Evolutionary conservation across 2,329 filamentous ascomycete species (phyloP).

Genomic region (Microascus cirrosus): DNA sequence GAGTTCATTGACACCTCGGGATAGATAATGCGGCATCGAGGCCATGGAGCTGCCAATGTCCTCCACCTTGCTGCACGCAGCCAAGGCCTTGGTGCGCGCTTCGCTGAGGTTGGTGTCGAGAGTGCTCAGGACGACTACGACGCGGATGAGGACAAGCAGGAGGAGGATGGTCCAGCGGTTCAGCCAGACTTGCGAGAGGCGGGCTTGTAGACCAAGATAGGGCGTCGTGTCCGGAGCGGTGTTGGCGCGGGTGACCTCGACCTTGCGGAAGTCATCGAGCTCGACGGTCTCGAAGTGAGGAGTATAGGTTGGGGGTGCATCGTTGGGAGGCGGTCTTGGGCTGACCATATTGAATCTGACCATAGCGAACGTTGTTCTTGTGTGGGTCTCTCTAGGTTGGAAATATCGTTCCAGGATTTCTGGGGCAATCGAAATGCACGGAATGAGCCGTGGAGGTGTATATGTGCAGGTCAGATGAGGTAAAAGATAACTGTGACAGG

Average conservation of each 20-base stretch:
- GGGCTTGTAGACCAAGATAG: slow-evolving; percentile 80
- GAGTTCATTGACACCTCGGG: slow-evolving; percentile 76
- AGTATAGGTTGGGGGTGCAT: slow-evolving; percentile 14
- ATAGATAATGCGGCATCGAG: slow-evolving; percentile 95
- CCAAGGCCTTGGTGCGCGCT: slow-evolving; percentile 71
- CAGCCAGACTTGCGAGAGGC: slow-evolving; percentile 92
- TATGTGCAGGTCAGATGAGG: too few relatives aligned
- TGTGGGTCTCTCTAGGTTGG: not conserved
- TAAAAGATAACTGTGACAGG: not conserved
- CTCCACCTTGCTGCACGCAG: slow-evolving; percentile 86
- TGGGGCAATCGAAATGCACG: too few relatives aligned
- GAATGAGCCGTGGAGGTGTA: too few relatives aligned
- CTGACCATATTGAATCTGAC: not conserved
- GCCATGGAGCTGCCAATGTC: slow-evolving; percentile 90
- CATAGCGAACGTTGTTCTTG: not conserved
- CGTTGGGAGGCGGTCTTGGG: not conserved
- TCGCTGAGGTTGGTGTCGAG: slow-evolving; percentile 64
- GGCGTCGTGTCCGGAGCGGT: slow-evolving; percentile 68
- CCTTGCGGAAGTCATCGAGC: slow-evolving; percentile 18
- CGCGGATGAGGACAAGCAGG: slow-evolving; percentile 70
- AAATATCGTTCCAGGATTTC: too few relatives aligned
- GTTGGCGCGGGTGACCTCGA: slow-evolving; percentile 27
- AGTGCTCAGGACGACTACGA: slow-evolving; percentile 63
- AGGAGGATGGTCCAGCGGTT: slow-evolving; percentile 94
- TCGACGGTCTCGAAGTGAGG: slow-evolving; percentile 22